These are phyloP conservation scores for Ormosia emarginata DNA, from an alignment of 306 rosid genomes.

Conservation along the genomic window DNA sequence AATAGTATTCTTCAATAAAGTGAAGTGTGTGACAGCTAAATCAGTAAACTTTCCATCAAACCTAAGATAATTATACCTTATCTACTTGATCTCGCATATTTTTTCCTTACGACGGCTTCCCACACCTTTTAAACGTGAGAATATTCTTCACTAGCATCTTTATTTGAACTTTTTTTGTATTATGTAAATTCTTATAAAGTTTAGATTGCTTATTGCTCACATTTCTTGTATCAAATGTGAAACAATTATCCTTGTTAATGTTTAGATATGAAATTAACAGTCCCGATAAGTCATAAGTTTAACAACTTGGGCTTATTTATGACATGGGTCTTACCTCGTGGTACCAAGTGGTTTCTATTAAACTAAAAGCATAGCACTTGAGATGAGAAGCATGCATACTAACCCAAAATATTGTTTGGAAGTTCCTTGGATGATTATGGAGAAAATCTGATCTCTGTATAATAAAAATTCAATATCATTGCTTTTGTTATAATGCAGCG, in stretches of 20 bases:
- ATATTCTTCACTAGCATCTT: too few species aligned
- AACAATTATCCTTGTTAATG: neutral
- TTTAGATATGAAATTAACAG: too few species aligned
- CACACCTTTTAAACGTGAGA: too few species aligned
- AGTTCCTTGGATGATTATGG: neutral
- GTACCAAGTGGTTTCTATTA: neutral
- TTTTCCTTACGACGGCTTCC: too few species aligned
- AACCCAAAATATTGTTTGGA: neutral
- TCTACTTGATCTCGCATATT: neutral
- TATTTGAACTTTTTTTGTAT: too few species aligned
- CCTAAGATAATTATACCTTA: neutral
- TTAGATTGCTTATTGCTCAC: neutral
- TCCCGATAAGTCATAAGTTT: too few species aligned
- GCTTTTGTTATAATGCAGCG: slow-evolving; percentile 42
- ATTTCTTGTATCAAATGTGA: neutral
- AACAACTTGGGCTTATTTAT: too few species aligned
- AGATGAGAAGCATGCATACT: neutral
- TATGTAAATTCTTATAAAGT: neutral
- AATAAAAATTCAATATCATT: neutral
- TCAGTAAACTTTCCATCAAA: neutral
- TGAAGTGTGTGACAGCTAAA: too few species aligned
- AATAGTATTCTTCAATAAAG: too few species aligned
- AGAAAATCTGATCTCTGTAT: neutral
- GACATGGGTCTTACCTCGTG: neutral
- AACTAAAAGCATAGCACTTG: too few species aligned